Percentiles rank a stretch among this genome's conserved stretches.
These are phyloP conservation scores for Trametes sanguinea DNA, from an alignment of 768 basidiomycete species.

Conservation along the genomic window DNA sequence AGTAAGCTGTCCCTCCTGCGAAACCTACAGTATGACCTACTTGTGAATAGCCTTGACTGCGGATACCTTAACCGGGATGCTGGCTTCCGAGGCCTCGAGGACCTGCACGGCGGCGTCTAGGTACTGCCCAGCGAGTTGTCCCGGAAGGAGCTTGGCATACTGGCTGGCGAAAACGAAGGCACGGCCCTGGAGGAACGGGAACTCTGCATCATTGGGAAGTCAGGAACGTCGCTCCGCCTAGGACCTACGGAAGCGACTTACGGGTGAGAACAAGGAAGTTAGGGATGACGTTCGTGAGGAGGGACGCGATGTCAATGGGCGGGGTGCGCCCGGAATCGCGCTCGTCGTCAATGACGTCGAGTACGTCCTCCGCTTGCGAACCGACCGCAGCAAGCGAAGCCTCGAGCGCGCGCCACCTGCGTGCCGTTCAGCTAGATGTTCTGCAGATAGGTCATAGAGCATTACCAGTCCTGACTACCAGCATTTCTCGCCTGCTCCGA, in stretches of 20 bases:
- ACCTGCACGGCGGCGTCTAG: slow-evolving; percentile 85
- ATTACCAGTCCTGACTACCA: slow-evolving; percentile 66
- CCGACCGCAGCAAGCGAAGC: slow-evolving; percentile 81
- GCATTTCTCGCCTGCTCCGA: slow-evolving; percentile 57
- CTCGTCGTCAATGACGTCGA: slow-evolving; percentile 79
- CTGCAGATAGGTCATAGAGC: slow-evolving; percentile 7
- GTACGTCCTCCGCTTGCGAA: slow-evolving; percentile 73
- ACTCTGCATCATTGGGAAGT: slow-evolving; percentile 50
- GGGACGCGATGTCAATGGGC: slow-evolving; percentile 74
- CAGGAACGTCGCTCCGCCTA: background rate
- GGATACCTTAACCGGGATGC: slow-evolving; percentile 89
- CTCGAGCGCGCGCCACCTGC: slow-evolving; percentile 92
- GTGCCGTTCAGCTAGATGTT: slow-evolving; percentile 11
- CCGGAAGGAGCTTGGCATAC: slow-evolving; percentile 73
- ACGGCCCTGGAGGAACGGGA: slow-evolving; percentile 92
- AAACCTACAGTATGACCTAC: slow-evolving; percentile 42
- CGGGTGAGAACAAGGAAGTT: slow-evolving; percentile 70
- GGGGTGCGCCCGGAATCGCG: slow-evolving; percentile 59
- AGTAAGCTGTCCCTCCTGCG: background rate
- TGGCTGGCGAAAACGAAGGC: slow-evolving; percentile 94
- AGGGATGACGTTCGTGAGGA: slow-evolving; percentile 81
- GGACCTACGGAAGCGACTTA: slow-evolving; percentile 38
- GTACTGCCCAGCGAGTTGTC: slow-evolving; percentile 78
- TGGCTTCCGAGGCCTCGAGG: slow-evolving; percentile 69
- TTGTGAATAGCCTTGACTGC: slow-evolving; percentile 93